These are phyloP conservation scores for Hypoxylon sp. DNA, from an alignment of 2,329 filamentous ascomycete species.

Conservation along the genomic window DNA sequence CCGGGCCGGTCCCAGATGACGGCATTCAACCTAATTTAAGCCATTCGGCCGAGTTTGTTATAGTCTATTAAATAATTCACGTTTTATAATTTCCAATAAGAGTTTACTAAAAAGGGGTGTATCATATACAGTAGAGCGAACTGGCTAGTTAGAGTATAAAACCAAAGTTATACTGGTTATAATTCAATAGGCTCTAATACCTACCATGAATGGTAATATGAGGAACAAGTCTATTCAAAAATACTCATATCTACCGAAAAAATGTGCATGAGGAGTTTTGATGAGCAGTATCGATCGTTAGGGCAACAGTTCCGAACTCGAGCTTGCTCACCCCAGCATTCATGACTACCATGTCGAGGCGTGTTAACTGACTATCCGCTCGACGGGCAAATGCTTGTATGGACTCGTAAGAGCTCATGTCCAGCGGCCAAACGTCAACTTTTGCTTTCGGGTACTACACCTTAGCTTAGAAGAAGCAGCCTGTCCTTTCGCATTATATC, in stretches of 20 bases:
- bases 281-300: slow-evolving; percentile 34
- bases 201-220: not conserved
- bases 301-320: slow-evolving; percentile 16
- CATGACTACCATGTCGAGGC: slow-evolving; percentile 18
- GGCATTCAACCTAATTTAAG: not conserved
- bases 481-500: slow-evolving; percentile 60
- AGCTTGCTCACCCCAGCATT: slow-evolving; percentile 23
- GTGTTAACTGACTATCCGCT: slow-evolving; percentile 37
- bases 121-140: too few species aligned
- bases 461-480: slow-evolving; percentile 56
- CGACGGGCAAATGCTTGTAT: slow-evolving; percentile 59
- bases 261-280: slow-evolving; percentile 32
- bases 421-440: slow-evolving; percentile 65
- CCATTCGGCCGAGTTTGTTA: not conserved
- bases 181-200: too few species aligned
- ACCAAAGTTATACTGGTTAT: too few species aligned
- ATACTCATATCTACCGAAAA: slow-evolving; percentile 42
- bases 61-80: too few species aligned
- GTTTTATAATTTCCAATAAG: too few species aligned
- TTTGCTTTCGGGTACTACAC: slow-evolving; percentile 51
- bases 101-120: too few species aligned
- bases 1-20: slow-evolving; percentile 4
- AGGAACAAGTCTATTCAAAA: not conserved
- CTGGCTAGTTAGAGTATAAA: too few species aligned
- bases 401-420: slow-evolving; percentile 63